phyloP scores from a whole-genome alignment of 441 rosid species.

The Erodium chrysanthum region DNA sequence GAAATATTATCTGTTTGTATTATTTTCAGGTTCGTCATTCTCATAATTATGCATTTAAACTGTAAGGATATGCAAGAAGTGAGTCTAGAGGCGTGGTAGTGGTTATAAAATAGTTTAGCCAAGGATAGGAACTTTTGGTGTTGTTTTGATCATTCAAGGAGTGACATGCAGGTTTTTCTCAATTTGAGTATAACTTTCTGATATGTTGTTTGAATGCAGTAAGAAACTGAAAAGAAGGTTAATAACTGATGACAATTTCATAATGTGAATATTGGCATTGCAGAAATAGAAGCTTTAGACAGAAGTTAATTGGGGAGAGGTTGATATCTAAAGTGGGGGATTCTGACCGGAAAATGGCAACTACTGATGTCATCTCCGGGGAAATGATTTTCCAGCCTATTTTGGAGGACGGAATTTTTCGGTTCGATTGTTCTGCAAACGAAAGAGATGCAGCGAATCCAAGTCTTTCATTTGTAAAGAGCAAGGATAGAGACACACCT shows the following conservation, averaged over 20 bases:
- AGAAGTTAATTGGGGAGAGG: conserved; percentile 5
- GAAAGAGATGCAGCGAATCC: conserved; percentile 52
- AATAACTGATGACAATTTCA: neutral
- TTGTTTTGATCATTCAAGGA: neutral
- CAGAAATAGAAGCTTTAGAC: conserved; percentile 25
- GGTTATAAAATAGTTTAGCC: neutral
- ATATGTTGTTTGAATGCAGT: neutral
- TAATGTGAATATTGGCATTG: conserved; percentile 18
- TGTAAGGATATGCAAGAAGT: neutral
- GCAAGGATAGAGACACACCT: conserved; percentile 47
- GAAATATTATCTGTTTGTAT: neutral
- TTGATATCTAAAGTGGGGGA: conserved; percentile 33
- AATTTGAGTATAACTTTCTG: neutral
- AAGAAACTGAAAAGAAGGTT: neutral
- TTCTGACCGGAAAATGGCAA: conserved; percentile 25
- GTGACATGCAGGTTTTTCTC: neutral
- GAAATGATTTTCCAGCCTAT: conserved; percentile 65
- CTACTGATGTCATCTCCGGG: conserved; percentile 27
- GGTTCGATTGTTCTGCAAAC: conserved; percentile 57
- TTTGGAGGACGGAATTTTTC: conserved; percentile 62
- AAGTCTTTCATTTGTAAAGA: conserved; percentile 55
- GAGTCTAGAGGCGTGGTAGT: neutral
- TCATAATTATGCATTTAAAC: neutral
- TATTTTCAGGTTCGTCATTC: neutral
- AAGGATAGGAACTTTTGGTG: neutral